These are phyloP conservation scores for Entophlyctis luteolus DNA, from an alignment of 192 early-diverging fungal species.

Conservation along the genomic window DNA sequence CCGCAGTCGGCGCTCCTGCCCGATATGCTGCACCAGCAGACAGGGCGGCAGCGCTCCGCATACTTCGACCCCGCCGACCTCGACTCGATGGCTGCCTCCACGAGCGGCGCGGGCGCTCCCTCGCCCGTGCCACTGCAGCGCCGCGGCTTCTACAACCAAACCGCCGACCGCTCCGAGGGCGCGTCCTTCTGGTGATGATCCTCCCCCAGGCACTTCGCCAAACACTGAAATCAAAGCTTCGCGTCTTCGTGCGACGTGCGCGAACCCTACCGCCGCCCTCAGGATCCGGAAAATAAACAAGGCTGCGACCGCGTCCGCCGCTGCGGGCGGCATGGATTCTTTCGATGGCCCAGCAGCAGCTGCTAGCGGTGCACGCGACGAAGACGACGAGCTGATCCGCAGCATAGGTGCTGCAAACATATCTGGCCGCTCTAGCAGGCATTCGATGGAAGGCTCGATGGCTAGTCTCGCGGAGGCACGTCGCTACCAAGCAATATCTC, in stretches of 20 bases:
- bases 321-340: background rate
- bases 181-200: constrained; percentile 15
- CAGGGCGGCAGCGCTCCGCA: background rate
- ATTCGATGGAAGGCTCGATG: constrained; percentile 14
- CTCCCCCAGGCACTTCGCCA: background rate
- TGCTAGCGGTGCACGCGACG: background rate
- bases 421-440: background rate
- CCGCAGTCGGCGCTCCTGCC: too few relatives aligned
- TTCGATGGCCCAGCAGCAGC: too few relatives aligned
- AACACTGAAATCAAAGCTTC: background rate
- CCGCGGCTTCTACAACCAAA: constrained; percentile 24
- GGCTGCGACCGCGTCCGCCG: background rate
- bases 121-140: background rate
- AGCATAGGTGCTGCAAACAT: background rate
- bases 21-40: background rate
- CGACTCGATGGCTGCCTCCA: background rate
- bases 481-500: background rate
- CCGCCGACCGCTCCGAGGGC: constrained; percentile 9
- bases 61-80: constrained; percentile 14
- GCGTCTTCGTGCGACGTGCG: background rate
- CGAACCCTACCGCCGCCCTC: background rate
- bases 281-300: constrained; percentile 23
- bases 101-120: too few relatives aligned
- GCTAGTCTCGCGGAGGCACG: constrained; percentile 12
- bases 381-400: constrained; percentile 13